Conservation (phyloP, 2,329 filamentous ascomycete species). For the Xylaria sp. region DNA sequence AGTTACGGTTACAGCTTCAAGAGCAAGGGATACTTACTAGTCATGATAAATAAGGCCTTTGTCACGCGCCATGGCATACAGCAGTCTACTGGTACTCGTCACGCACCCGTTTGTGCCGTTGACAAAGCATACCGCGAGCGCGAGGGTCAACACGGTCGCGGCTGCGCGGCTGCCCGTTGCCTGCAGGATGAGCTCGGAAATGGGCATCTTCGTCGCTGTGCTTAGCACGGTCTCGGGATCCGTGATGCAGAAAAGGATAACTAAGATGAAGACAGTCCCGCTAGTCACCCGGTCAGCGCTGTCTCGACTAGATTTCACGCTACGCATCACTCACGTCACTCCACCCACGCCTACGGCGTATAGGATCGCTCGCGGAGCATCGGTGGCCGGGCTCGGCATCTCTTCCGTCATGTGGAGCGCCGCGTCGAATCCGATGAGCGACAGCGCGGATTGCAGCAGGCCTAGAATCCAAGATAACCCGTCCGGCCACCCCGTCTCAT, state of each 20-base stretch:
- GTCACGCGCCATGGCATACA: conserved; percentile 61
- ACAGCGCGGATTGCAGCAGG: conserved; percentile 55
- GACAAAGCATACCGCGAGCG: conserved; percentile 58
- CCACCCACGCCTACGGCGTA: conserved; percentile 57
- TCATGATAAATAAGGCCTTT: conserved; percentile 52
- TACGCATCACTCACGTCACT: conserved; percentile 52
- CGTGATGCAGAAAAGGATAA: conserved; percentile 56
- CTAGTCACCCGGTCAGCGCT: conserved; percentile 36
- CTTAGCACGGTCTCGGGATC: conserved; percentile 52
- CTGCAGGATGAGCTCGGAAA: conserved; percentile 58
- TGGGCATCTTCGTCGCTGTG: conserved; percentile 57
- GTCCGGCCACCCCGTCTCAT: conserved; percentile 59
- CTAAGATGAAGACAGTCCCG: conserved; percentile 54
- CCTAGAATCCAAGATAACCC: conserved; percentile 61
- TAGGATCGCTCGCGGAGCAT: conserved; percentile 57
- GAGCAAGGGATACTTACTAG: conserved; percentile 41
- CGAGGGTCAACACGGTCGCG: conserved; percentile 55
- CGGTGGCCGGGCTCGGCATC: conserved; percentile 55
- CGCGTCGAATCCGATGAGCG: conserved; percentile 58
- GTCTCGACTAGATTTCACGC: neutral
- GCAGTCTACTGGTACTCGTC: conserved; percentile 56
- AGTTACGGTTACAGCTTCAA: neutral
- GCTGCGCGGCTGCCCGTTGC: conserved; percentile 54
- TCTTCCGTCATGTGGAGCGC: conserved; percentile 60
- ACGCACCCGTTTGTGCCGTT: conserved; percentile 59